A percentile compares a stretch with the other conserved stretches of the same genome.
Evolutionary conservation across 2,329 filamentous ascomycete species (phyloP).

Genomic region (Arthroderma uncinatum): DNA sequence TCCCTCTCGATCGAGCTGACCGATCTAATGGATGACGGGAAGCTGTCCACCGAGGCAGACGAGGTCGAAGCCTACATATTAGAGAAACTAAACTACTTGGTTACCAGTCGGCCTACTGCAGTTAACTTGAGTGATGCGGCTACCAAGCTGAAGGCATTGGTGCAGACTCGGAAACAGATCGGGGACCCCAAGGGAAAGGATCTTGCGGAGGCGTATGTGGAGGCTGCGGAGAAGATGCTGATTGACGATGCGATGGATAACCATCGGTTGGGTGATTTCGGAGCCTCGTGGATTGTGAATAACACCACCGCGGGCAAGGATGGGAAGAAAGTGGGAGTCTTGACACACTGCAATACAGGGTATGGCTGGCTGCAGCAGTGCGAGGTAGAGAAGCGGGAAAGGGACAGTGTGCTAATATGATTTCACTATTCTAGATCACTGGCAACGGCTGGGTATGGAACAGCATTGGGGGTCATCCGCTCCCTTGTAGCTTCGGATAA

Average conservation of each 20-base stretch:
- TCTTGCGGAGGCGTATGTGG: slow-evolving; percentile 61
- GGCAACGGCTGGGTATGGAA: slow-evolving; percentile 95
- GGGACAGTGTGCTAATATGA: background rate
- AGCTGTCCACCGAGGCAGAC: slow-evolving; percentile 43
- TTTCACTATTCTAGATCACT: slow-evolving; percentile 53
- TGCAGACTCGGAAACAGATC: slow-evolving; percentile 37
- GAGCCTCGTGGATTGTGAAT: slow-evolving; percentile 68
- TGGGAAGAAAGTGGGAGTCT: slow-evolving; percentile 57
- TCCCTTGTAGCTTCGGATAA: slow-evolving; percentile 56
- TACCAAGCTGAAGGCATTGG: slow-evolving; percentile 58
- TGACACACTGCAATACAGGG: slow-evolving; percentile 98
- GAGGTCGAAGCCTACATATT: slow-evolving; percentile 59
- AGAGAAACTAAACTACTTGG: slow-evolving; percentile 70
- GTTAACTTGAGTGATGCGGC: slow-evolving; percentile 92
- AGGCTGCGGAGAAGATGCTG: slow-evolving; percentile 75
- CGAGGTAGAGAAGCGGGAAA: background rate
- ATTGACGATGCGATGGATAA: slow-evolving; percentile 81
- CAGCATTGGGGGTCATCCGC: slow-evolving; percentile 85
- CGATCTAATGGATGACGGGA: slow-evolving; percentile 27
- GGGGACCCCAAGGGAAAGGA: slow-evolving; percentile 29
- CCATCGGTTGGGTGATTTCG: slow-evolving; percentile 68
- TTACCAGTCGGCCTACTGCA: slow-evolving; percentile 81
- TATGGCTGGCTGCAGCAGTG: slow-evolving; percentile 27
- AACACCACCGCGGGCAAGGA: slow-evolving; percentile 42
- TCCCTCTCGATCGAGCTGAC: slow-evolving; percentile 76